These are phyloP conservation scores for Bacidia gigantensis DNA, from an alignment of 495 filamentous ascomycete species.

Conservation along the genomic window DNA sequence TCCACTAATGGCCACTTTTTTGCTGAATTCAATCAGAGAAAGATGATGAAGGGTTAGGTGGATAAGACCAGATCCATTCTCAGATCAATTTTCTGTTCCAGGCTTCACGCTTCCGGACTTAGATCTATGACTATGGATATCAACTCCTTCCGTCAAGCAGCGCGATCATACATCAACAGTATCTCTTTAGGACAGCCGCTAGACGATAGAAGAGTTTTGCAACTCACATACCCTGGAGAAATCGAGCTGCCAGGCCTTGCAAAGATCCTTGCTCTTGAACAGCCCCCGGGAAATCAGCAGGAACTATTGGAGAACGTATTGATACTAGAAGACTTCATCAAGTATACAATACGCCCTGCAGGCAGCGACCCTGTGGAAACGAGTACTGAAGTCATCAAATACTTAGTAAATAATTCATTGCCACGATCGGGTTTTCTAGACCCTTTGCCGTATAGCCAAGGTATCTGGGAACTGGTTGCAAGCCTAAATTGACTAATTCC, in stretches of 20 bases:
- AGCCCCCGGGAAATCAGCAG: not conserved
- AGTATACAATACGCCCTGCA: too few relatives aligned
- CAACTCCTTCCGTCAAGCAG: not conserved
- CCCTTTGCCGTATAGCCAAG: slow-evolving; percentile 10
- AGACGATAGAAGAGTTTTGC: not conserved
- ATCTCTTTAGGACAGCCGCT: not conserved
- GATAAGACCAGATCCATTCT: too few relatives aligned
- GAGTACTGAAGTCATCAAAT: slow-evolving; percentile 1
- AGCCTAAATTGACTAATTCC: not conserved
- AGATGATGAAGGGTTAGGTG: too few relatives aligned
- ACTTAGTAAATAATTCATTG: slow-evolving; percentile 8
- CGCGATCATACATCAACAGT: not conserved
- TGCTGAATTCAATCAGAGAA: too few relatives aligned
- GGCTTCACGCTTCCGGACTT: too few relatives aligned
- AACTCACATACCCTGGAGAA: not conserved
- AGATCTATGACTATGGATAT: not conserved
- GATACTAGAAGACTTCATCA: not conserved
- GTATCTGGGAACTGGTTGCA: not conserved
- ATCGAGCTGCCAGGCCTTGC: not conserved
- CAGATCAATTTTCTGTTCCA: too few relatives aligned
- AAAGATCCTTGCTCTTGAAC: not conserved
- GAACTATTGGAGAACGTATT: not conserved
- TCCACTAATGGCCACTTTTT: too few relatives aligned
- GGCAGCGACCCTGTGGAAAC: not conserved
- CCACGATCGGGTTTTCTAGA: slow-evolving; percentile 13